Percentiles rank a stretch among this genome's conserved stretches.
These are phyloP conservation scores for Lecanicillium sp. DNA, from an alignment of 2,329 filamentous ascomycete genomes.

Conservation along the genomic window DNA sequence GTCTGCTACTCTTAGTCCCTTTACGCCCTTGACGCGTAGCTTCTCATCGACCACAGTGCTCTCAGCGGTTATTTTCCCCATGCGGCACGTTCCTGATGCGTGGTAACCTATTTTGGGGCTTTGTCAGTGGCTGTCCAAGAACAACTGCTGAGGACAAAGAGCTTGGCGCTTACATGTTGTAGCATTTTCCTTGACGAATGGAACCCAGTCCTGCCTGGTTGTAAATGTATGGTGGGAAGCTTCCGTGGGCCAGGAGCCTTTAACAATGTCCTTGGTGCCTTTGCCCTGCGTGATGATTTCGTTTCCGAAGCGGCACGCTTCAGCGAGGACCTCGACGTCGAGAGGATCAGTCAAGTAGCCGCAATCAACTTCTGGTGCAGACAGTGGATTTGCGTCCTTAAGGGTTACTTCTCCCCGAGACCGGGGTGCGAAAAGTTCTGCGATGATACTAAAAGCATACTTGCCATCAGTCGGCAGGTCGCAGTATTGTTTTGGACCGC, in stretches of 20 bases:
- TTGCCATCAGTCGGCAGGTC: conserved; percentile 45
- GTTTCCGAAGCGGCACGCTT: conserved; percentile 51
- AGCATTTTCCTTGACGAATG: conserved; percentile 49
- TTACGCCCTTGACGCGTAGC: conserved; percentile 43
- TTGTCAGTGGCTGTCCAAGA: not conserved
- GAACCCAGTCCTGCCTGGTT: conserved; percentile 49
- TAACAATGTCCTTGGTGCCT: conserved; percentile 51
- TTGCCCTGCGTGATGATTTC: conserved; percentile 51
- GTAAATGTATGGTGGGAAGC: conserved; percentile 43
- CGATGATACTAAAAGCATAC: conserved; percentile 50
- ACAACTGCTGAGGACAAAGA: conserved; percentile 1
- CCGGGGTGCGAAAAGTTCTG: conserved; percentile 48
- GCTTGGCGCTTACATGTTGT: conserved; percentile 42
- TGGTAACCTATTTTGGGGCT: conserved; percentile 43
- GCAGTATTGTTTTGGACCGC: conserved; percentile 49
- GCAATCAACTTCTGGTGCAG: conserved; percentile 50
- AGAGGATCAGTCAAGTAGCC: conserved; percentile 50
- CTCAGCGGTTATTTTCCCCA: conserved; percentile 40
- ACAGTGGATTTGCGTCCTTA: conserved; percentile 35
- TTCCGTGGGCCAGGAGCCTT: conserved; percentile 50
- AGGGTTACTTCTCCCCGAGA: conserved; percentile 49
- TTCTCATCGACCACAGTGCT: conserved; percentile 44
- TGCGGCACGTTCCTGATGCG: conserved; percentile 47
- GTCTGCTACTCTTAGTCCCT: conserved; percentile 45
- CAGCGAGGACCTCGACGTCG: conserved; percentile 50